A percentile compares a stretch with the other conserved stretches of the same genome.
These are phyloP conservation scores for Orbilia oligospora DNA, from an alignment of 2,329 filamentous ascomycete species.

Conservation along the genomic window DNA sequence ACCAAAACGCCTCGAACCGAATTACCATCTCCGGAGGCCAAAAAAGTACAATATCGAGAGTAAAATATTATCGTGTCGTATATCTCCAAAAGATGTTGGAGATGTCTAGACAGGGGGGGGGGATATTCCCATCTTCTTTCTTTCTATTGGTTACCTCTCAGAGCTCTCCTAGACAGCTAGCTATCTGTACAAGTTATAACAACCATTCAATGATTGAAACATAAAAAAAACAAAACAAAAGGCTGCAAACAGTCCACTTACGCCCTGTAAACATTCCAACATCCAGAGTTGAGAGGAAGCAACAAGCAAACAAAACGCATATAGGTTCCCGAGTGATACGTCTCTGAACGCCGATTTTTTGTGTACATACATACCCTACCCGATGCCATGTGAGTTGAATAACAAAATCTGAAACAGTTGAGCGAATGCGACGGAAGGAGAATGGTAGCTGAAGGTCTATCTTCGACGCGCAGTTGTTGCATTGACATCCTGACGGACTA, in stretches of 20 bases:
- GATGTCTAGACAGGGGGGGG: slow-evolving; percentile 25
- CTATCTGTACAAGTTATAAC: slow-evolving; percentile 14
- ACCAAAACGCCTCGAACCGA: slow-evolving; percentile 40
- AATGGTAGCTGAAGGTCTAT: slow-evolving; percentile 32
- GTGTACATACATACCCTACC: slow-evolving; percentile 42
- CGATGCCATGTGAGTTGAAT: slow-evolving; percentile 34
- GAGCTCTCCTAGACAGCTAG: slow-evolving; percentile 15
- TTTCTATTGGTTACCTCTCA: slow-evolving; percentile 27
- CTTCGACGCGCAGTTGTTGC: slow-evolving; percentile 34
- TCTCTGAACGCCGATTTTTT: slow-evolving; percentile 57
- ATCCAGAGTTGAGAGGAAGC: slow-evolving; percentile 24
- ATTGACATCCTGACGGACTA: slow-evolving; percentile 25
- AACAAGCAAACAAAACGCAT: slow-evolving; percentile 36
- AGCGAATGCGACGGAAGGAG: slow-evolving; percentile 65
- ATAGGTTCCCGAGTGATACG: slow-evolving; percentile 37
- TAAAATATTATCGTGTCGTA: slow-evolving; percentile 32
- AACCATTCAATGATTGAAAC: slow-evolving; percentile 24
- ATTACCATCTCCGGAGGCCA: slow-evolving; percentile 44
- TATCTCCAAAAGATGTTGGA: slow-evolving; percentile 44
- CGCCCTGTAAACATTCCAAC: slow-evolving; percentile 24
- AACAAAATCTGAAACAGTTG: slow-evolving; percentile 64
- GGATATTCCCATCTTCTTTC: slow-evolving; percentile 5
- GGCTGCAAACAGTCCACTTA: slow-evolving; percentile 15
- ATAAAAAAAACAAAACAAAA: slow-evolving; percentile 11
- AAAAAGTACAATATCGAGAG: slow-evolving; percentile 29